Conservation (phyloP, 768 basidiomycete species). For the Pholiota microspora region DNA sequence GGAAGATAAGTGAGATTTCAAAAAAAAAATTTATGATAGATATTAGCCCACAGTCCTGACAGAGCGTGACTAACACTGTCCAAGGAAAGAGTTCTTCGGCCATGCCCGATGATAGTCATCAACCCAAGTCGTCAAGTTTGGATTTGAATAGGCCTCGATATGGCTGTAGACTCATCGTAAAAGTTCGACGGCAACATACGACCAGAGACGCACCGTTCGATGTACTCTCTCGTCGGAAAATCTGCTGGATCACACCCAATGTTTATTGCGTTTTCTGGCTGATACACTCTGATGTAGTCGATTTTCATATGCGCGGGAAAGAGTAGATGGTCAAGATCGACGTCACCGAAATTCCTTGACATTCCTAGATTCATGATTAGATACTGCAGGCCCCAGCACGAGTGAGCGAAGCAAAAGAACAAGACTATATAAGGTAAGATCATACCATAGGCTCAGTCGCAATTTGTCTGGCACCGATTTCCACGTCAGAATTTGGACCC, state of each 20-base stretch:
- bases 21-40: too few species aligned
- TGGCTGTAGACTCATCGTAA: conserved; percentile 32
- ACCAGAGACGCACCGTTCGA: conserved; percentile 44
- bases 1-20: too few species aligned
- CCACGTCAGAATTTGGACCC: conserved; percentile 53
- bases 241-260: conserved; percentile 69
- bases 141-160: conserved; percentile 68
- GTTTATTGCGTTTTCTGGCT: conserved; percentile 56
- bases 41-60: too few species aligned
- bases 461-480: conserved; percentile 67
- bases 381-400: conserved; percentile 47
- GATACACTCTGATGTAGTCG: conserved; percentile 69
- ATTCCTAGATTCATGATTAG: conserved; percentile 83
- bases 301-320: conserved; percentile 61
- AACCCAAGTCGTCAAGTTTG: conserved; percentile 56
- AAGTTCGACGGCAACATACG: background rate
- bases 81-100: conserved; percentile 57
- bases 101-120: conserved; percentile 50
- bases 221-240: conserved; percentile 74
- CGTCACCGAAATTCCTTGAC: conserved; percentile 70
- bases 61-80: conserved; percentile 35
- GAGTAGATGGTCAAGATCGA: conserved; percentile 65
- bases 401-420: background rate
- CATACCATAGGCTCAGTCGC: conserved; percentile 86
- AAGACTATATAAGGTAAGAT: conserved; percentile 1